Evolutionary conservation across 78 protist genomes (phyloP).

Genomic region (Pigoraptor vietnamica): DNA sequence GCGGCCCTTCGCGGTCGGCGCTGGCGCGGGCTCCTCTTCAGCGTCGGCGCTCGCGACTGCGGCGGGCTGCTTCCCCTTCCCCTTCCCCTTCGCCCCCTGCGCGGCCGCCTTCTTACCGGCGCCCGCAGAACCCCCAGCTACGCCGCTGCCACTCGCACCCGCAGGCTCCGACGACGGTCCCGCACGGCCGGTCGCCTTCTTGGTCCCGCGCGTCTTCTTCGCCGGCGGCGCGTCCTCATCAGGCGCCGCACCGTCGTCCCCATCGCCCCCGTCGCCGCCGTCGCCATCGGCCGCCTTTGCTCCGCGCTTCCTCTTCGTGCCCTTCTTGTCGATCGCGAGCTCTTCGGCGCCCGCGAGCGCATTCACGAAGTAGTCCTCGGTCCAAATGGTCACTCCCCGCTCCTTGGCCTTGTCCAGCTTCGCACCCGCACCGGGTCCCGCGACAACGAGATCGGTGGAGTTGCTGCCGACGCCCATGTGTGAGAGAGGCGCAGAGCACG

Average conservation of each 20-base stretch:
- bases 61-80: not conserved
- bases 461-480: too few species aligned
- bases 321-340: too few species aligned
- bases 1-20: too few species aligned
- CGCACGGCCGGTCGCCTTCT: too few species aligned
- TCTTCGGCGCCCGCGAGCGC: not conserved
- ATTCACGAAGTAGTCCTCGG: not conserved
- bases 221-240: not conserved
- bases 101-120: not conserved
- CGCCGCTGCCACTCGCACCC: too few species aligned
- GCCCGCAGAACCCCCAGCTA: not conserved
- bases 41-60: too few species aligned
- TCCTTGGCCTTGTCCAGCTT: not conserved
- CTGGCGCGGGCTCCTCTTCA: too few species aligned
- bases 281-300: not conserved
- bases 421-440: not conserved
- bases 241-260: not conserved
- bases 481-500: too few species aligned
- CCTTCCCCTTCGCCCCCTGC: not conserved
- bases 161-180: too few species aligned
- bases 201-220: not conserved
- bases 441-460: not conserved
- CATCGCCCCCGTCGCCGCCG: not conserved
- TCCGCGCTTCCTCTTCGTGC: not conserved
- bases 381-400: not conserved